phyloP scores from a whole-genome alignment of 768 basidiomycete species.

The Termitomyces bulborhizus region DNA sequence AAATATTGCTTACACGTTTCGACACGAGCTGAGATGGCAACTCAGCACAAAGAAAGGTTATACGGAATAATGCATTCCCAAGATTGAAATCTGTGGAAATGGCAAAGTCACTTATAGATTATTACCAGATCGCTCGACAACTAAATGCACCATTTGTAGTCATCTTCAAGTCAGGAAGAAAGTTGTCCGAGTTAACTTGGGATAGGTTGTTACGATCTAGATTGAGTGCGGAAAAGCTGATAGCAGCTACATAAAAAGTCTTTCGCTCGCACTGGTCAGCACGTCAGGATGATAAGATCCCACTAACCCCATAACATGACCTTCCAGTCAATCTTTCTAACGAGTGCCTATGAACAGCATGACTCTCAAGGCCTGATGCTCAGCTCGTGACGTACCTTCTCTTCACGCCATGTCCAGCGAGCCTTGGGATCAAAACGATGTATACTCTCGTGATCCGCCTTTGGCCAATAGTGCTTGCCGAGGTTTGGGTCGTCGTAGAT shows the following conservation, averaged over 20 bases:
- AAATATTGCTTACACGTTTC: slow-evolving; percentile 35
- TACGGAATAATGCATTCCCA: slow-evolving; percentile 48
- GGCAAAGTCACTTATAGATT: not conserved
- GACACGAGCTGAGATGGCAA: slow-evolving; percentile 59
- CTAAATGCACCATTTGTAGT: slow-evolving; percentile 35
- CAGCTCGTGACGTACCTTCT: slow-evolving; percentile 26
- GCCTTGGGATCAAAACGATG: slow-evolving; percentile 51
- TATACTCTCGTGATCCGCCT: slow-evolving; percentile 45
- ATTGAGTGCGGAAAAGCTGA: slow-evolving; percentile 53
- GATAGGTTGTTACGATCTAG: slow-evolving; percentile 47
- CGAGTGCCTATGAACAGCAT: slow-evolving; percentile 27
- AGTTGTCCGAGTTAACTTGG: slow-evolving; percentile 53
- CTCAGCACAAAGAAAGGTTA: slow-evolving; percentile 49
- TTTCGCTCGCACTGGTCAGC: not conserved
- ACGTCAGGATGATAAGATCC: not conserved
- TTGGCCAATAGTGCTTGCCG: slow-evolving; percentile 43
- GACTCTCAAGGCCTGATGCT: not conserved
- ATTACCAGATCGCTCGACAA: not conserved
- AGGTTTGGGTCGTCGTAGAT: slow-evolving; percentile 46
- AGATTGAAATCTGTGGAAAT: slow-evolving; percentile 41
- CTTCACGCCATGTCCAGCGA: slow-evolving; percentile 57
- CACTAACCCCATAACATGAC: slow-evolving; percentile 43
- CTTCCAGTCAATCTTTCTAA: slow-evolving; percentile 56
- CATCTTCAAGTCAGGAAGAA: slow-evolving; percentile 49
- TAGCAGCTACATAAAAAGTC: slow-evolving; percentile 25